A percentile compares a stretch with the other conserved stretches of the same genome.
These are phyloP conservation scores for Lumnitzera racemosa DNA, from an alignment of 345 rosid species.

Conservation along the genomic window DNA sequence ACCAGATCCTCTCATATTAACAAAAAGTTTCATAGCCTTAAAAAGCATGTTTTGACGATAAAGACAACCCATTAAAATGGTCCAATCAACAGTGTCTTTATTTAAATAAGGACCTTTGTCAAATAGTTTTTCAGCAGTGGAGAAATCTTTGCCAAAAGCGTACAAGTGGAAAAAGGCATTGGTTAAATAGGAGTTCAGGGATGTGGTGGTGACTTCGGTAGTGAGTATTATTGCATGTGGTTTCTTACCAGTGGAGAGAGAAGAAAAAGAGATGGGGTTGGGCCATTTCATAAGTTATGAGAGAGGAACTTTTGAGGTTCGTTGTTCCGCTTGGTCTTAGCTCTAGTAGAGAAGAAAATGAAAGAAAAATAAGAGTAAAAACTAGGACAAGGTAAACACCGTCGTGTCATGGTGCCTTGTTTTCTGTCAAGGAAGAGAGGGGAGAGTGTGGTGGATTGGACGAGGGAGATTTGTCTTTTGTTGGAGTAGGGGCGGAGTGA, in stretches of 20 bases:
- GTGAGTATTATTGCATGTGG: slow-evolving; percentile 59
- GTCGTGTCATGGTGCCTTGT: no score
- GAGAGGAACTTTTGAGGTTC: no score
- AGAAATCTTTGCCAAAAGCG: slow-evolving; percentile 25
- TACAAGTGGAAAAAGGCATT: slow-evolving; percentile 57
- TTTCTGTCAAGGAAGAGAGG: no score
- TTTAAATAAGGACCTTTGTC: slow-evolving; percentile 49
- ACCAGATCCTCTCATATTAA: slow-evolving; percentile 31
- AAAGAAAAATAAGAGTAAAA: no score
- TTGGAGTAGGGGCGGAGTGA: no score
- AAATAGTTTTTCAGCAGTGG: slow-evolving; percentile 52
- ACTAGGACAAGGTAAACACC: no score
- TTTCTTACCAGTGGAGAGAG: slow-evolving; percentile 36
- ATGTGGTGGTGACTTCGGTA: slow-evolving; percentile 21
- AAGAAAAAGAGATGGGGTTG: slow-evolving; percentile 10
- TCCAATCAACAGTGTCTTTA: slow-evolving; percentile 70
- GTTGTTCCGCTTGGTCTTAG: no score
- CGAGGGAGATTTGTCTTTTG: no score
- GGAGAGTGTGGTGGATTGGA: no score
- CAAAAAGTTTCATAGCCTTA: slow-evolving; percentile 32
- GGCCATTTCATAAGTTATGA: slow-evolving; percentile 27
- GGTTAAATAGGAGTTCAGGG: slow-evolving; percentile 38
- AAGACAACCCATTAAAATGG: slow-evolving; percentile 48
- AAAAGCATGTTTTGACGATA: slow-evolving; percentile 18
- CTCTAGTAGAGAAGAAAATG: no score